Evolutionary conservation across 495 filamentous ascomycete genomes (phyloP), one percentile per base, ranked within the genome.

Genomic region (Melanomma pulvis-pyrius): DNA sequence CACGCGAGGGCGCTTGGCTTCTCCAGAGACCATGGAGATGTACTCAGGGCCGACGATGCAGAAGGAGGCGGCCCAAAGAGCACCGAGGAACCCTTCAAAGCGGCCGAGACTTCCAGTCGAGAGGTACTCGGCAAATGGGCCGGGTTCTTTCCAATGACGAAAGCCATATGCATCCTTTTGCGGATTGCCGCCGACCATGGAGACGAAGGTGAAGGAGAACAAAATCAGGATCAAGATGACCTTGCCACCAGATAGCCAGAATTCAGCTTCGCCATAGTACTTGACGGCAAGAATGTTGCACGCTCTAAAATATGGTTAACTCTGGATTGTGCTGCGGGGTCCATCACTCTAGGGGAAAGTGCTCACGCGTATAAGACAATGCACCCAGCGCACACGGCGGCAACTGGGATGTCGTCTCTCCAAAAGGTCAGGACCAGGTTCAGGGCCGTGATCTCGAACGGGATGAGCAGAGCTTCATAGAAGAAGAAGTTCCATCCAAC

Each of bases 381-480:
- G 53, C 66, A 72, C 13, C 60, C 77, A n/a, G 74, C 73, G 19
- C 74, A 75, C 12, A 82, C 75, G 3, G 74, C 79, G 4, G 71
- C 76, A 0, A 76, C 69, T 1, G 78, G 79, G 13, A 82, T 74
- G 24, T 79, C 74, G 55, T 81, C 75, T 17, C 74, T 76, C 80
- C 81, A 83, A 58, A 74, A 82, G 0, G 73, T 73, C 1, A 83
- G 70, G 15, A 85, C 80, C 2, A 82, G 67, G 56, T 78, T 81
- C 26, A 84, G 65, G 0, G 83, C 83, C 6, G 78, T 75, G 53
- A 84, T 84, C 59, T 86, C 82, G 60, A 81, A 84, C 0, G 82
- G 82, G 51, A 86, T 83, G 1, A 82, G 72, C 22, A 83, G 63
- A 26, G 80, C 82, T 75, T 81, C 76, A 68, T 87, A 88, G 55